Conservation (phyloP, 306 rosid species). For the Cucumis sativus region DNA sequence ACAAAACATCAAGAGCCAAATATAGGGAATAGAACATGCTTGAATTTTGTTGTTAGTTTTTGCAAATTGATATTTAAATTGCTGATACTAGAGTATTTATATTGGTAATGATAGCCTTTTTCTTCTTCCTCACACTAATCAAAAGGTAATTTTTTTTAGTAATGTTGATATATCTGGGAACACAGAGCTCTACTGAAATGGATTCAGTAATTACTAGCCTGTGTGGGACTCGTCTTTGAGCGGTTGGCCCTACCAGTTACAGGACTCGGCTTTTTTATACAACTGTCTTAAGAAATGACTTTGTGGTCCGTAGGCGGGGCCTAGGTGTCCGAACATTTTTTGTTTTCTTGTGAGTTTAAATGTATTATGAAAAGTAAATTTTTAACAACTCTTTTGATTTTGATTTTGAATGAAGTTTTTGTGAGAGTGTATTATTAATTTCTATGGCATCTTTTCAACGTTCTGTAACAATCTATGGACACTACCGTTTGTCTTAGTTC, state of each 20-base stretch:
- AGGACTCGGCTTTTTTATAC: not conserved
- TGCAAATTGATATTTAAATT: not conserved
- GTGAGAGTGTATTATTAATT: not conserved
- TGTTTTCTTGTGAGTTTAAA: not conserved
- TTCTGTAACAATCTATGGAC: not conserved
- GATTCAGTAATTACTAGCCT: not conserved
- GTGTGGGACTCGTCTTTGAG: not conserved
- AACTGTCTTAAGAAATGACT: not conserved
- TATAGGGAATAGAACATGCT: not conserved
- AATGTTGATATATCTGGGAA: not conserved
- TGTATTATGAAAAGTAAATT: not conserved
- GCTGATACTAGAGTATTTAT: not conserved
- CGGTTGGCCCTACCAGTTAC: not conserved
- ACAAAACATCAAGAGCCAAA: not conserved
- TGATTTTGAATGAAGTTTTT: not conserved
- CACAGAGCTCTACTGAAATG: not conserved
- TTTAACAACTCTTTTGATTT: not conserved
- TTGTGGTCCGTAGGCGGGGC: not conserved
- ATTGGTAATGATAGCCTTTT: no score
- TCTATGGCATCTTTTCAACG: not conserved
- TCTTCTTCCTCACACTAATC: not conserved
- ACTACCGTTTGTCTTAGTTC: not conserved
- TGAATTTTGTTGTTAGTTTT: no score
- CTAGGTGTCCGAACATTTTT: not conserved
- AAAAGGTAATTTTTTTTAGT: not conserved